phyloP scores from a whole-genome alignment of 176 grass and related monocot genomes.

The Rhipidocladum racemiflorum region DNA sequence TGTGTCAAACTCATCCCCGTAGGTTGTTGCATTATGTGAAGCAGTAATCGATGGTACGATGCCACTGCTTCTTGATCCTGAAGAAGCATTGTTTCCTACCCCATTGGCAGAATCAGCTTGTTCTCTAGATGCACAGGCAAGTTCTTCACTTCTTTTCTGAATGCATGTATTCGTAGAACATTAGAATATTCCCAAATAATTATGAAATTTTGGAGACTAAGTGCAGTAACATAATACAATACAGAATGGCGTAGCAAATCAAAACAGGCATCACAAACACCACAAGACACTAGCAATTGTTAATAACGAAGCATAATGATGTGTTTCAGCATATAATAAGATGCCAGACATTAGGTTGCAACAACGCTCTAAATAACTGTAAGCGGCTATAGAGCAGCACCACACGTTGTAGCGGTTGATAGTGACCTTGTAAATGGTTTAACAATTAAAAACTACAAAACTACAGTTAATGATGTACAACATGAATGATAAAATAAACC shows the following conservation, averaged over 20 bases:
- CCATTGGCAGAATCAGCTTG: slow-evolving; percentile 63
- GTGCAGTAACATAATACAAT: not conserved
- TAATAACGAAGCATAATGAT: not conserved
- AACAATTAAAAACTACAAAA: not conserved
- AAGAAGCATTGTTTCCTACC: slow-evolving; percentile 37
- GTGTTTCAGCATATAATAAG: slow-evolving; percentile 3
- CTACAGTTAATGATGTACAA: not conserved
- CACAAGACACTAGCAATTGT: not conserved
- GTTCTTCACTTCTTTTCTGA: slow-evolving; percentile 81
- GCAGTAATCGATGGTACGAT: slow-evolving; percentile 56
- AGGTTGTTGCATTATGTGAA: slow-evolving; percentile 47
- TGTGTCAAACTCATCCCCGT: slow-evolving; percentile 81
- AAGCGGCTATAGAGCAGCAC: not conserved
- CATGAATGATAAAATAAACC: not conserved
- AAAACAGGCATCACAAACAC: not conserved
- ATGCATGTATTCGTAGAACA: slow-evolving; percentile 31
- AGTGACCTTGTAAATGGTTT: not conserved
- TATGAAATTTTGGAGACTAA: not conserved
- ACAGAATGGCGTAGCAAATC: not conserved
- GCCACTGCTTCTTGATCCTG: slow-evolving; percentile 52
- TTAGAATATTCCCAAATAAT: slow-evolving; percentile 12
- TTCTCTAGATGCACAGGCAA: slow-evolving; percentile 63
- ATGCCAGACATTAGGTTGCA: not conserved
- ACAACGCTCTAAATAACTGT: not conserved
- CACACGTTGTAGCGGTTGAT: not conserved